Evolutionary conservation across 2,329 filamentous ascomycete genomes (phyloP), one percentile per base, ranked within the genome.

Genomic region (Exserohilum rostratum): DNA sequence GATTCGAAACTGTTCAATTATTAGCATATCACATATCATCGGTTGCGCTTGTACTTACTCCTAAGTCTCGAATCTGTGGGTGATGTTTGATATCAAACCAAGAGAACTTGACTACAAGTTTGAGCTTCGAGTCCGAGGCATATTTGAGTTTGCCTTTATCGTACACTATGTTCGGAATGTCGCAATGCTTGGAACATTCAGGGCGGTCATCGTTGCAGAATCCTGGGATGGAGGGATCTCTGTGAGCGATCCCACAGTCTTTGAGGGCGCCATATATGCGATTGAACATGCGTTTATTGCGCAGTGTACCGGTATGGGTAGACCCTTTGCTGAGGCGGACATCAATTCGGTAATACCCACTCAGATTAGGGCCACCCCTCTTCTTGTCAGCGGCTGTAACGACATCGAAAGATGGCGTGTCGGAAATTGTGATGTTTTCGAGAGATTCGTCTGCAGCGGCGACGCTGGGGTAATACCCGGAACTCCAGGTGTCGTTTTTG

Each of bases 241-340:
- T 33, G 12, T 18, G 18, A 0, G 39, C 46, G 6, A 18, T 22
- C 25, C 29, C 43, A 15, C 51, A 54, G 15, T 27, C 17, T 6
- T 50, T 54, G 9, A 54, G 13, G 3, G 37, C 15, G 1, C 25
- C 15, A 29, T 54, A 54, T 1, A 54, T 31, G 34, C 51, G 51
- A 9, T 45, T 33, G 29, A 50, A 54, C 27, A 54, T 30, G 15
- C 51, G 51, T 6, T 18, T 39, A 33, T 20, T 30, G 3, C 27
- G 39, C n/a, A 54, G 49, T 12, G 46, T 54, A 22, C 51, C 51
- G 12, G 25, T 22, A 33, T 54, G 46, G 11, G 46, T 50, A 2
- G 27, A 25, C 2, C 13, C 18, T 9, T 22, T 9, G 27, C 51
- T 46, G 5, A 54, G 18, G 3, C 51, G 51, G 10, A 54, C 27